Conservation (phyloP, 2,329 filamentous ascomycete genomes). For the Drechslerella coelobrocha region DNA sequence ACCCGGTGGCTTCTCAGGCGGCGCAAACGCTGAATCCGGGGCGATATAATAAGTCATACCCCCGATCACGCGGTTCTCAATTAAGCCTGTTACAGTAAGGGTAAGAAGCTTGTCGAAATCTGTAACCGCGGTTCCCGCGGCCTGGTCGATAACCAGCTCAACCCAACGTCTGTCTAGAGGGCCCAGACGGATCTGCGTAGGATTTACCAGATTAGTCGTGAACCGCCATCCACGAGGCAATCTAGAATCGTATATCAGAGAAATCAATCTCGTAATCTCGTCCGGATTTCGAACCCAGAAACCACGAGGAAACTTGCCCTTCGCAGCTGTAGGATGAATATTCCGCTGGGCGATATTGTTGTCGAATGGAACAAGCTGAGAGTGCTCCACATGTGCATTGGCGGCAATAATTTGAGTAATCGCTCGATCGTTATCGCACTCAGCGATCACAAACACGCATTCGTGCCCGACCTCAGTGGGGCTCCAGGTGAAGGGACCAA, state of each 20-base stretch:
- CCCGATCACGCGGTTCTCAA: slow-evolving; percentile 11
- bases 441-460: slow-evolving; percentile 15
- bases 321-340: slow-evolving; percentile 7
- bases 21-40: slow-evolving; percentile 6
- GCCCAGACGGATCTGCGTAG: slow-evolving; percentile 7
- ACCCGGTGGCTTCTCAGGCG: slow-evolving; percentile 7
- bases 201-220: slow-evolving; percentile 7
- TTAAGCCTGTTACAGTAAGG: slow-evolving; percentile 3
- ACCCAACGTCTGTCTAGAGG: slow-evolving; percentile 13
- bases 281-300: slow-evolving; percentile 14
- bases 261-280: slow-evolving; percentile 14
- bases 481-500: slow-evolving; percentile 7
- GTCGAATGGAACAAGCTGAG: slow-evolving; percentile 8
- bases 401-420: slow-evolving; percentile 10
- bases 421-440: slow-evolving; percentile 6
- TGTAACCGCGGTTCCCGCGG: slow-evolving; percentile 6
- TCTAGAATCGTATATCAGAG: slow-evolving; percentile 7
- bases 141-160: slow-evolving; percentile 12
- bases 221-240: slow-evolving; percentile 10
- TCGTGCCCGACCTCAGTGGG: slow-evolving; percentile 10
- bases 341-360: slow-evolving; percentile 13
- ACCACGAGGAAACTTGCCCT: slow-evolving; percentile 8
- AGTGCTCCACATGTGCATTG: slow-evolving; percentile 11
- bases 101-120: slow-evolving; percentile 3
- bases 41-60: slow-evolving; percentile 13